Base-by-base conservation (phyloP, 2,329 filamentous ascomycete species). In the Penicillium sp. region DNA sequence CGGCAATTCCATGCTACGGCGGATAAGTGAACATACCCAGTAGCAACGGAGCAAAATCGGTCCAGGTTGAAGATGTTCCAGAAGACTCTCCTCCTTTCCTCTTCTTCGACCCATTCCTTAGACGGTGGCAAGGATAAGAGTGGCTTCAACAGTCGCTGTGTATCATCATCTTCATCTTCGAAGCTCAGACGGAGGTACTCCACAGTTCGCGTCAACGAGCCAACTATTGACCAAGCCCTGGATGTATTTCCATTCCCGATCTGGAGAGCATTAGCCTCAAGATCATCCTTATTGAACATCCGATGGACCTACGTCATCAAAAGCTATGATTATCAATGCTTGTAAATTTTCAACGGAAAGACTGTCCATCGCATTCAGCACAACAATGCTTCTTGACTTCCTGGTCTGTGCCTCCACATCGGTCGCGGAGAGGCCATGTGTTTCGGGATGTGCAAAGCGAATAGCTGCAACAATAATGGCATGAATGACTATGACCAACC, bases 191-290 rank as follows among this genome's bases (percentile, higher is more conserved):
- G 66, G 22, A 74, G 53, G 53, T 71, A 60, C 58, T 77, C 73
- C 2, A 78, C 73, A 1, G 72, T 75, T 11, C 74, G 57, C 0
- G 72, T 70, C 68, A 76, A 70, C 19, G 66, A 69, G 10, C 73
- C 73, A n/a, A 76, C 67, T 2, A 75, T 68, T 13, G 68, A 71
- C 74, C 73, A 76, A 1, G 73, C 69, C 3, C 70, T 72, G 2
- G 73, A 70, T 0, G 70, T 71, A 6, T 70, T 65, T 18, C 73
- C 73, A 37, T 70, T 69, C 14, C 69, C 71, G 52, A 75, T 75
- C 70, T 70, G 13, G 50, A 10, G 35, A 44, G 14, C 19, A n/a
- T 49, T 18, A 49, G 27, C 13, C 6, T 19, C 4, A n/a, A 19
- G 18, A 2, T 11, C 6, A 35, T 49, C 6, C 13, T 3, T 10